Evolutionary conservation across 2,329 filamentous ascomycete species (phyloP).

Genomic region (Aspergillus neoniger): DNA sequence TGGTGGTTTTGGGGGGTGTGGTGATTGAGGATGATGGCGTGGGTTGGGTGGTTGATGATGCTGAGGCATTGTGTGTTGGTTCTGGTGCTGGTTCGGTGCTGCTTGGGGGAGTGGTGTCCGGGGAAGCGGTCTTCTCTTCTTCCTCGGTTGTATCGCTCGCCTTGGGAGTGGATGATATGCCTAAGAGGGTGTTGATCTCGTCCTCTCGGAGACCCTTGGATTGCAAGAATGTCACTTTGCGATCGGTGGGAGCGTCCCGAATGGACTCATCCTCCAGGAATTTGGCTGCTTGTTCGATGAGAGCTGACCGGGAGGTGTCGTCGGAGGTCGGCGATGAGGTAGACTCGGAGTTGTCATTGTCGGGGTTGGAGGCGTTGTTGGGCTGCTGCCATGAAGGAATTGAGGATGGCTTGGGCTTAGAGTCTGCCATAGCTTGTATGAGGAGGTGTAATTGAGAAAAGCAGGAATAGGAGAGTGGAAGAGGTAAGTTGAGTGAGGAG

Average conservation of each 20-base stretch:
- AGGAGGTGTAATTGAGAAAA: background rate
- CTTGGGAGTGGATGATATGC: slow-evolving; percentile 37
- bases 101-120: slow-evolving; percentile 11
- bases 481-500: slow-evolving; percentile 4
- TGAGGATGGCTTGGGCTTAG: slow-evolving; percentile 33
- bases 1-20: slow-evolving; percentile 13
- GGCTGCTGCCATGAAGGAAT: slow-evolving; percentile 45
- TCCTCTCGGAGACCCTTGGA: slow-evolving; percentile 70
- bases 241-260: slow-evolving; percentile 66
- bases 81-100: background rate
- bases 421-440: slow-evolving; percentile 34
- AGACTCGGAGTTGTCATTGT: slow-evolving; percentile 33
- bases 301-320: slow-evolving; percentile 32
- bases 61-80: background rate
- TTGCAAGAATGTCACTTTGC: slow-evolving; percentile 74
- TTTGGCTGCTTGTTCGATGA: slow-evolving; percentile 67
- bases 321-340: slow-evolving; percentile 30
- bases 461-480: slow-evolving; percentile 9
- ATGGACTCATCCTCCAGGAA: slow-evolving; percentile 78
- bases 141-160: slow-evolving; percentile 23
- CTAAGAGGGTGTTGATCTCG: slow-evolving; percentile 70
- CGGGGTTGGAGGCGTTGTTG: slow-evolving; percentile 30
- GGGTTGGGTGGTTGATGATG: background rate
- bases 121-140: slow-evolving; percentile 9
- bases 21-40: slow-evolving; percentile 16